phyloP scores from a whole-genome alignment of 176 grass and related monocot species.

The sorghum (Sorghum bicolor) region Sorghum_bicolor_NCBIv3 NC_012872.2:66359501-66360000 shows the following conservation, averaged over 20 bases:
- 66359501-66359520: slow-evolving; percentile 44
- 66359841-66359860: slow-evolving; percentile 21
- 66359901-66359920: background rate
- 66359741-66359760: slow-evolving; percentile 50
- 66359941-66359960: background rate
- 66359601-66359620: background rate
- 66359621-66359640: background rate
- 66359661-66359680: slow-evolving; percentile 19
- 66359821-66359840: slow-evolving; percentile 65
- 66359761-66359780: slow-evolving; percentile 50
- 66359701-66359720: slow-evolving; percentile 46
- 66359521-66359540: slow-evolving; percentile 73
- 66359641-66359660: background rate
- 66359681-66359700: slow-evolving; percentile 63
- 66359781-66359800: slow-evolving; percentile 75
- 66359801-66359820: slow-evolving; percentile 66
- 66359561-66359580: slow-evolving; percentile 67
- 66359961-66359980: background rate
- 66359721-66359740: slow-evolving; percentile 41
- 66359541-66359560: slow-evolving; percentile 83
- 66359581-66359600: slow-evolving; percentile 72
- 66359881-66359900: background rate
- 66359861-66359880: background rate
- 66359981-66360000: background rate
- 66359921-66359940: background rate